Evolutionary conservation across 208 protist species (phyloP).

Genomic region (Porcisia deanei): DNA sequence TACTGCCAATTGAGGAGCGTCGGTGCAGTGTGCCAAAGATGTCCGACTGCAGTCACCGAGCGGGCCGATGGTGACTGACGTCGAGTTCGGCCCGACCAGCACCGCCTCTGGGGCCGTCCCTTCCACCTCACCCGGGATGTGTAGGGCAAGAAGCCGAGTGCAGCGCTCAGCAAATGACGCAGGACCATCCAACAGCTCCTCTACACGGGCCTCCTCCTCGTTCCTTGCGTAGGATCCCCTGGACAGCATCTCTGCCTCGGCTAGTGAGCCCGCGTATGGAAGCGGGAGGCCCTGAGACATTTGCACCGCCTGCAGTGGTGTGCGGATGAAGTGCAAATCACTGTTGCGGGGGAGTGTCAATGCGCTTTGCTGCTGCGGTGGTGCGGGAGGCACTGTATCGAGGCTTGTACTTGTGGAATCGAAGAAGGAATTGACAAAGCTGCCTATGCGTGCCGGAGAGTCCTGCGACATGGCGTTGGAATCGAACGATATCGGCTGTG

Average conservation of each 20-base stretch:
- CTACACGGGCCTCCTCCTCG: constrained; percentile 19
- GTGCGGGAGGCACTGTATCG: constrained; percentile 4
- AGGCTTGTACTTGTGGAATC: constrained; percentile 2
- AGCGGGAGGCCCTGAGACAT: background rate
- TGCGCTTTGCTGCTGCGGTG: background rate
- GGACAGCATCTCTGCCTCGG: constrained; percentile 6
- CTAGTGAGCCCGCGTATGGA: background rate
- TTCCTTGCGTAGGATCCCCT: constrained; percentile 14
- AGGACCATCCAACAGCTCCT: constrained; percentile 9
- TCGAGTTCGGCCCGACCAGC: background rate
- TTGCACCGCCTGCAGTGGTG: background rate
- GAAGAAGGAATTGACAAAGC: background rate
- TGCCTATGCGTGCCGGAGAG: constrained; percentile 1
- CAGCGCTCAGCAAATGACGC: background rate
- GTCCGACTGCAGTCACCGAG: background rate
- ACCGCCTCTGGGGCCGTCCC: background rate
- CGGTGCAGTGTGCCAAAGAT: background rate
- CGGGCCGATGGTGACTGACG: background rate
- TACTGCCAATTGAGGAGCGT: background rate
- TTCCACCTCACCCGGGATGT: background rate
- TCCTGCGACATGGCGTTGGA: background rate
- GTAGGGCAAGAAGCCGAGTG: background rate
- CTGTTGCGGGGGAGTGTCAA: background rate
- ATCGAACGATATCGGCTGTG: background rate
- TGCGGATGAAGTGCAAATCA: constrained; percentile 1